These are phyloP conservation scores for Rhynchosporium graminicola DNA, from an alignment of 2,329 filamentous ascomycete genomes.

Conservation along the genomic window DNA sequence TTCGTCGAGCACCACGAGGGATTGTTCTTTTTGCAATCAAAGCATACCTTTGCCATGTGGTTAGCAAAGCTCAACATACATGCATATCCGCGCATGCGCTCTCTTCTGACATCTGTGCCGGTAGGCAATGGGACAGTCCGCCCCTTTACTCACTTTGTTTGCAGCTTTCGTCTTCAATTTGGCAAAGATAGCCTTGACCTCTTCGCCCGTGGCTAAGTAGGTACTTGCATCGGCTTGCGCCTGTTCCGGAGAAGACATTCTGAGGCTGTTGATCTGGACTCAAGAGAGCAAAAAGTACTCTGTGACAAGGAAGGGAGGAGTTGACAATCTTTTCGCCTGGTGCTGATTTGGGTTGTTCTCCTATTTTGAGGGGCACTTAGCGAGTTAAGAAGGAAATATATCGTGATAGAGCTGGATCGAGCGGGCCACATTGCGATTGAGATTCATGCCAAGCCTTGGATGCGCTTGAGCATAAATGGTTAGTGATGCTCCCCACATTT, in stretches of 20 bases:
- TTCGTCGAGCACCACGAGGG: conserved; percentile 98
- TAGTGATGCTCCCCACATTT: conserved; percentile 23
- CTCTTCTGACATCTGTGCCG: not conserved
- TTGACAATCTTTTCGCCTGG: not conserved
- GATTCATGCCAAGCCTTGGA: conserved; percentile 1
- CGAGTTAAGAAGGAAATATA: conserved; percentile 19
- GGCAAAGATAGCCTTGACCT: conserved; percentile 83
- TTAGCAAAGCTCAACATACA: not conserved
- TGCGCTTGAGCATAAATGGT: conserved; percentile 10
- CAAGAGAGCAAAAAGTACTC: not conserved
- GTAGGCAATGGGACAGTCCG: not conserved
- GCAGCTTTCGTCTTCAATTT: conserved; percentile 92
- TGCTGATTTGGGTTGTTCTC: conserved; percentile 14
- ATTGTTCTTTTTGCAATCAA: conserved; percentile 96
- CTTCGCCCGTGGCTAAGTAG: not conserved
- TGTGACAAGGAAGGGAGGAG: not conserved
- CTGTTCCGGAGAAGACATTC: conserved; percentile 1
- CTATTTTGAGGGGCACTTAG: conserved; percentile 23
- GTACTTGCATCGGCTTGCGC: not conserved
- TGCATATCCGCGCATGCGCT: not conserved
- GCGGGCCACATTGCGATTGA: conserved; percentile 38
- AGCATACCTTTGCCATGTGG: conserved; percentile 72
- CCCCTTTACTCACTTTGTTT: conserved; percentile 72
- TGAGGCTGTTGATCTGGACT: not conserved
- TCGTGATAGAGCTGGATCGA: not conserved